A percentile compares a stretch with the other conserved stretches of the same genome.
Conservation (phyloP, 345 rosid genomes). For the Pistacia atlantica region DNA sequence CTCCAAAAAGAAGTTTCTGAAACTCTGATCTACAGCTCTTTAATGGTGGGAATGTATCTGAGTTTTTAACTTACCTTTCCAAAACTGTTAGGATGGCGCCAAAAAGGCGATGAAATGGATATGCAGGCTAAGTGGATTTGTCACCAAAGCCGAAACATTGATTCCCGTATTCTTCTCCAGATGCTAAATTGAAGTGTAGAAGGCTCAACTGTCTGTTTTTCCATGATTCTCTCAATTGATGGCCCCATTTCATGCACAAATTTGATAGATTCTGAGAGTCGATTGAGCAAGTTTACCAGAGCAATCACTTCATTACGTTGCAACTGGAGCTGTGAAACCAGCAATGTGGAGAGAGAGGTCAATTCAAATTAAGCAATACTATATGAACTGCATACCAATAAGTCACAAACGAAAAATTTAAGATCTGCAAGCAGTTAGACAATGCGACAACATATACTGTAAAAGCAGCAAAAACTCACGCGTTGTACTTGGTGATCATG, state of each 20-base stretch:
- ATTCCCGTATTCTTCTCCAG: constrained; percentile 30
- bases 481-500: constrained; percentile 16
- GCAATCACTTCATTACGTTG: constrained; percentile 73
- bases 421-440: neutral
- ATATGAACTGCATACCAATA: constrained; percentile 6
- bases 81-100: neutral
- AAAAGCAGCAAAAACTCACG: constrained; percentile 26
- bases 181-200: constrained; percentile 18
- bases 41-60: neutral
- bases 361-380: constrained; percentile 9
- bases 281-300: constrained; percentile 54
- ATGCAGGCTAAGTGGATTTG: neutral
- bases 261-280: constrained; percentile 60
- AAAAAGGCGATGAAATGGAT: too few relatives aligned
- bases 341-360: neutral
- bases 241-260: constrained; percentile 57
- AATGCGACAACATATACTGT: neutral
- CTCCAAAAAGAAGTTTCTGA: neutral
- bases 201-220: constrained; percentile 22
- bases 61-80: neutral
- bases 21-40: constrained; percentile 11
- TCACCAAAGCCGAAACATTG: constrained; percentile 33
- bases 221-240: constrained; percentile 45
- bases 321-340: constrained; percentile 37
- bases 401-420: constrained; percentile 15